These are phyloP conservation scores for Populus simonii DNA, from an alignment of 345 rosid genomes.

Conservation along the genomic window DNA sequence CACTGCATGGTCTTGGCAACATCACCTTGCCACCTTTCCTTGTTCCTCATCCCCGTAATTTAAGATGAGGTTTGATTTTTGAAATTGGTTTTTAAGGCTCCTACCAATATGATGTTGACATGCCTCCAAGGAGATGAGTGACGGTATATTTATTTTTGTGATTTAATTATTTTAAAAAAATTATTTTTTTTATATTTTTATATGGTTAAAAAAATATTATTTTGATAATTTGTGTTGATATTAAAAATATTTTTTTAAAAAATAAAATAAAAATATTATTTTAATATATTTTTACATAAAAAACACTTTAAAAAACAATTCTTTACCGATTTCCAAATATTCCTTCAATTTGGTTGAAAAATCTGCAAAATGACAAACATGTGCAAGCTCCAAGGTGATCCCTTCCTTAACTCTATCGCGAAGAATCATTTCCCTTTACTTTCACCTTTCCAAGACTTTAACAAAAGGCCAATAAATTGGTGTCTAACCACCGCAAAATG, in stretches of 20 bases:
- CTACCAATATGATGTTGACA: slow-evolving; percentile 18
- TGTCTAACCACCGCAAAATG: background rate
- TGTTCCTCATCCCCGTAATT: background rate
- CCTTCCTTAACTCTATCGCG: no score
- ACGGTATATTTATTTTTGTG: no score
- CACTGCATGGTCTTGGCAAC: no score
- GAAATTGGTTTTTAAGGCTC: background rate
- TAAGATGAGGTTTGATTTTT: slow-evolving; percentile 7
- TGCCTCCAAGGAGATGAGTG: background rate
- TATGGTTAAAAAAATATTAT: no score
- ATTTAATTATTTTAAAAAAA: no score
- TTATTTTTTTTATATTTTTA: no score
- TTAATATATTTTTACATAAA: no score
- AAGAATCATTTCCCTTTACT: background rate
- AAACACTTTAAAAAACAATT: no score
- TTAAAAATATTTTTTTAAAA: no score
- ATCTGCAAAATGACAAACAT: background rate
- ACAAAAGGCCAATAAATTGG: slow-evolving; percentile 4
- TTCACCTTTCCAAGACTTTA: background rate
- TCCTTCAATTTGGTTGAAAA: background rate
- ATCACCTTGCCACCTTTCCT: background rate
- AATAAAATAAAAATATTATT: no score
- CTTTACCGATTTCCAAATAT: no score
- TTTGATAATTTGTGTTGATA: no score
- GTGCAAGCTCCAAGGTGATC: background rate